Conservation (phyloP, 1,139 yeast species). For the Suzukiozyma palmioleophila region DNA sequence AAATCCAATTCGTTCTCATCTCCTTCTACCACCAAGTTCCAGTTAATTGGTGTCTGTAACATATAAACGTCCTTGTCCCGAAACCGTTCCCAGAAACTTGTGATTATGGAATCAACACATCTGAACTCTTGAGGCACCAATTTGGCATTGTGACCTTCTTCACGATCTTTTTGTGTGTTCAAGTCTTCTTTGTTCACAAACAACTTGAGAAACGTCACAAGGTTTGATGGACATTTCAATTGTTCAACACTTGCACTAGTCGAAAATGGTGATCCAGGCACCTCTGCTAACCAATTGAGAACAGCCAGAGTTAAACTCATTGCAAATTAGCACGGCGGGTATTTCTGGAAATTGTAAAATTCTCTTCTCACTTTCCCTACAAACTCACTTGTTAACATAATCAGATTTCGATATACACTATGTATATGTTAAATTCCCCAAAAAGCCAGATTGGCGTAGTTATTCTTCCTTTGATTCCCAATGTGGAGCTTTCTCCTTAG, state of each 20-base stretch:
- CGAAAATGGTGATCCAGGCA: not conserved
- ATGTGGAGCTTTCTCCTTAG: no score
- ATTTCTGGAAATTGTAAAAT: no score
- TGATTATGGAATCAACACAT: slow-evolving; percentile 1
- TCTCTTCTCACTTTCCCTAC: no score
- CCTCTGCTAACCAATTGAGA: slow-evolving; percentile 1
- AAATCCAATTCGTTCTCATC: not conserved
- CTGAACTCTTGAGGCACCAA: not conserved
- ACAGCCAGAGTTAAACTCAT: slow-evolving; percentile 2
- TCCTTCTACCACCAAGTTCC: not conserved
- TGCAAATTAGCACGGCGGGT: no score
- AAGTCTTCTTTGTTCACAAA: slow-evolving; percentile 2
- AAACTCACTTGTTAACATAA: no score
- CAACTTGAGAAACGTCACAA: not conserved
- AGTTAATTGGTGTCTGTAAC: not conserved
- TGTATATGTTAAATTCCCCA: no score
- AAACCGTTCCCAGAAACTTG: not conserved
- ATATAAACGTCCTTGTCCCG: not conserved
- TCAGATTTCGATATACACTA: no score
- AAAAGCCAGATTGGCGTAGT: no score
- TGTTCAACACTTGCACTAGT: not conserved
- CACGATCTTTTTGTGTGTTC: not conserved
- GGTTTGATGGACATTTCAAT: not conserved
- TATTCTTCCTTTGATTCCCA: no score
- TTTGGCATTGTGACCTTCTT: not conserved